These are phyloP conservation scores for Mortierella sp. DNA, from an alignment of 371 early-diverging fungal genomes.

Conservation along the genomic window DNA sequence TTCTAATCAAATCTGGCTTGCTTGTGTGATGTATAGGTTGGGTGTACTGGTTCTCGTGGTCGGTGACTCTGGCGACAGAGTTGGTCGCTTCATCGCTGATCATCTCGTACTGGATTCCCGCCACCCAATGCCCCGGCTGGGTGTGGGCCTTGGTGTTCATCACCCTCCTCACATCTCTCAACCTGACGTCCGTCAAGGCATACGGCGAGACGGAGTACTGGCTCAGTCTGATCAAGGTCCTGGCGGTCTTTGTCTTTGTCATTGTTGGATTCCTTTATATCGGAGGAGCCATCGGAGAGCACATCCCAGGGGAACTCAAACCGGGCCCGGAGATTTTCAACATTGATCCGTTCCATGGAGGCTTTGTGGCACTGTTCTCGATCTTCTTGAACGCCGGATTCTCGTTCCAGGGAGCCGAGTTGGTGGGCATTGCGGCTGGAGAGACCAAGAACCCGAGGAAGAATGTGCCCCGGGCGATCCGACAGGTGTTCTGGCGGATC, in stretches of 20 bases:
- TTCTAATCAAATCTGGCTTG: not conserved
- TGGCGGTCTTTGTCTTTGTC: conserved; percentile 73
- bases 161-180: conserved; percentile 31
- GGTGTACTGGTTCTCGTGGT: conserved; percentile 88
- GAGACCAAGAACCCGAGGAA: conserved; percentile 79
- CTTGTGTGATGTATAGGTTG: conserved; percentile 11
- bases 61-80: conserved; percentile 84
- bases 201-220: conserved; percentile 72
- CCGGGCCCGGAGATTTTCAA: conserved; percentile 33
- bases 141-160: conserved; percentile 45
- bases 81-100: conserved; percentile 72
- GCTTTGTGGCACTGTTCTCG: conserved; percentile 72
- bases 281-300: conserved; percentile 68
- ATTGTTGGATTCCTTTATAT: conserved; percentile 82
- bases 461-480: conserved; percentile 79
- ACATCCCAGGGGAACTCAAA: conserved; percentile 40
- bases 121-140: conserved; percentile 55
- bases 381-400: conserved; percentile 87
- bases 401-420: conserved; percentile 86
- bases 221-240: conserved; percentile 66
- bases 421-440: conserved; percentile 80
- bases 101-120: conserved; percentile 82
- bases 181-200: conserved; percentile 51
- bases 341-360: conserved; percentile 84
- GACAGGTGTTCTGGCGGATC: conserved; percentile 79